Percentiles rank a stretch among this genome's conserved stretches.
phyloP scores from a whole-genome alignment of 139 green algal genomes.

The Closterium sp. region DNA sequence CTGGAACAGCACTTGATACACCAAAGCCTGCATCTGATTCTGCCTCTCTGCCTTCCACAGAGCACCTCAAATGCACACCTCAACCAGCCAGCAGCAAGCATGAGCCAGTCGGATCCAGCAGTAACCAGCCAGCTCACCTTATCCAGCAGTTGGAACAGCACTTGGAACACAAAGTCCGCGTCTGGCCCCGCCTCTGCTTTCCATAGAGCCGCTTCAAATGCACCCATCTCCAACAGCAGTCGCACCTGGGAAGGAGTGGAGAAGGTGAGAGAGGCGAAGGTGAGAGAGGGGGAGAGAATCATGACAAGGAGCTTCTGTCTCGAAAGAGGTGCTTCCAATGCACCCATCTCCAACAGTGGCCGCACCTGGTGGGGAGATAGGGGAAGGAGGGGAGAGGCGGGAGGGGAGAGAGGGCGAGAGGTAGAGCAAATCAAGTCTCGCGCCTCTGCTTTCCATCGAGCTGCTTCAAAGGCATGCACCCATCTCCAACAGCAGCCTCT shows the following conservation, averaged over 20 bases:
- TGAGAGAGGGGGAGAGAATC: not conserved
- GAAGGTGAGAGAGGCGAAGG: constrained; percentile 38
- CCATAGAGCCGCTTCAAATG: constrained; percentile 63
- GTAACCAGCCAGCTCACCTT: not conserved
- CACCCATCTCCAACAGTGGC: constrained; percentile 61
- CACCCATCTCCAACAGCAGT: constrained; percentile 62
- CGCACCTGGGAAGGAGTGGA: constrained; percentile 55
- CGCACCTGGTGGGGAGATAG: constrained; percentile 51
- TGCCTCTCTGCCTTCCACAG: constrained; percentile 58
- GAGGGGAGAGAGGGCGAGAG: too few species aligned
- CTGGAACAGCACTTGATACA: constrained; percentile 68
- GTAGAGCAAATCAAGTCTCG: too few species aligned
- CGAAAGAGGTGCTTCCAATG: too few species aligned
- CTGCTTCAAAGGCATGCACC: too few species aligned
- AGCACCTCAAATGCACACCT: not conserved
- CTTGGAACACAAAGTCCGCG: constrained; percentile 78
- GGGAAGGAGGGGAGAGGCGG: constrained; percentile 37
- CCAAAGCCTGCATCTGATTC: constrained; percentile 78
- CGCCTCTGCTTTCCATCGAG: too few species aligned
- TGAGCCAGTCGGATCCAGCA: not conserved
- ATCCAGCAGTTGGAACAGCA: constrained; percentile 49
- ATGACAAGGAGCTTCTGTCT: too few species aligned
- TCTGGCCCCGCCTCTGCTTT: constrained; percentile 74
- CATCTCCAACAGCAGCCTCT: too few species aligned
- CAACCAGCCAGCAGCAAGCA: not conserved